phyloP scores from a whole-genome alignment of 805 yeast genomes.

The Saccharomycopsis babjevae region DNA sequence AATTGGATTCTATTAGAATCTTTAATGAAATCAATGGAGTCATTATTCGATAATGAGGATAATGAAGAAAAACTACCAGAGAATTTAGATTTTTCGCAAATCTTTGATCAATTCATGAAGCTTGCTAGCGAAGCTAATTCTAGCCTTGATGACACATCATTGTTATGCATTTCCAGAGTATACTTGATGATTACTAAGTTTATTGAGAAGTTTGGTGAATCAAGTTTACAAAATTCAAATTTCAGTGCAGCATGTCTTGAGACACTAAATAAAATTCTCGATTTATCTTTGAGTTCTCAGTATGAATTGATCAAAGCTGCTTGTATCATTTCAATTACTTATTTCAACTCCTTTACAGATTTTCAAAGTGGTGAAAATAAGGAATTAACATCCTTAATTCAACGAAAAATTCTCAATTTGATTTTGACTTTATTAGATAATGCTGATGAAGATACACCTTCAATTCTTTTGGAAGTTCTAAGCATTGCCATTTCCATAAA shows the following conservation, averaged over 20 bases:
- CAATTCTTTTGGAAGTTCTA: slow-evolving; percentile 63
- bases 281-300: slow-evolving; percentile 2
- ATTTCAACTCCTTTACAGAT: slow-evolving; percentile 34
- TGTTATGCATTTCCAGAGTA: slow-evolving; percentile 38
- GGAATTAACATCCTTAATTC: slow-evolving; percentile 17
- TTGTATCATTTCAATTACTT: slow-evolving; percentile 42
- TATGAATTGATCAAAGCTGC: slow-evolving; percentile 23
- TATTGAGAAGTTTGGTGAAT: slow-evolving; percentile 39
- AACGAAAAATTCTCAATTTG: slow-evolving; percentile 25
- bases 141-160: slow-evolving; percentile 19
- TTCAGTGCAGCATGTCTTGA: slow-evolving; percentile 25
- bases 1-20: slow-evolving; percentile 33
- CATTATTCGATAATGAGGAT: slow-evolving; percentile 33
- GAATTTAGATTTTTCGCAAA: background rate
- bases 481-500: slow-evolving; percentile 45
- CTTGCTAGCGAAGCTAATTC: background rate
- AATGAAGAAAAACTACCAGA: slow-evolving; percentile 13
- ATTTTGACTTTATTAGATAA: slow-evolving; percentile 41
- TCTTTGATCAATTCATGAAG: slow-evolving; percentile 1
- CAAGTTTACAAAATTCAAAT: slow-evolving; percentile 21
- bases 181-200: slow-evolving; percentile 47
- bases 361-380: slow-evolving; percentile 19
- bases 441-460: slow-evolving; percentile 72
- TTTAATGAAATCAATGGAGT: slow-evolving; percentile 30
- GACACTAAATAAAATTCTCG: slow-evolving; percentile 7